A percentile compares a stretch with the other conserved stretches of the same genome.
These are phyloP conservation scores for Zymoseptoria crescenta DNA, from an alignment of 2,329 filamentous ascomycete species.

Conservation along the genomic window DNA sequence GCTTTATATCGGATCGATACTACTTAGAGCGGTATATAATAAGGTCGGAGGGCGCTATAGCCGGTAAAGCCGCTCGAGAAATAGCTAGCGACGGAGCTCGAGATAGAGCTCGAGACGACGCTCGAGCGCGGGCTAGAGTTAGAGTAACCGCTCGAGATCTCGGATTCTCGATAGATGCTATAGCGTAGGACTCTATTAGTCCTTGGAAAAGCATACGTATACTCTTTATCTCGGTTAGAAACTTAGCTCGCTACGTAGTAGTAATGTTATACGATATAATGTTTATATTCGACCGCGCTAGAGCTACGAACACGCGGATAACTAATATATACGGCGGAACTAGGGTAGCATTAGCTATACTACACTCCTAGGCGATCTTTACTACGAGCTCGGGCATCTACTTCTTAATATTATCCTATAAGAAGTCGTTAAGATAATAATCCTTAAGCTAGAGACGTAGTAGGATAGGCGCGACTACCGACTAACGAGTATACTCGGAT, in stretches of 20 bases:
- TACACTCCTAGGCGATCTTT: neutral
- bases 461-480: neutral
- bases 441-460: neutral
- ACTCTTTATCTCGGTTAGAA: neutral
- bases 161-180: neutral
- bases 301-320: neutral
- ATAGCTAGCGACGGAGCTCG: no score
- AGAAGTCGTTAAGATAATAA: neutral
- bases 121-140: neutral
- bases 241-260: neutral
- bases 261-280: neutral
- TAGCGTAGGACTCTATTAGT: neutral
- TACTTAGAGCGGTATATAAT: neutral
- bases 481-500: neutral
- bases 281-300: conserved; percentile 1
- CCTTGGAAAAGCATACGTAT: neutral
- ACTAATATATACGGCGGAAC: neutral
- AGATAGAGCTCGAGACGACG: no score
- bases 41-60: no score
- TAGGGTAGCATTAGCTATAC: neutral
- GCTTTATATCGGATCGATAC: no score
- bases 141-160: neutral
- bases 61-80: neutral
- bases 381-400: neutral
- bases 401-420: neutral